Evolutionary conservation across 306 rosid genomes (phyloP), one percentile per base, ranked within the genome.

Genomic region (Dicorynia guianensis): DNA sequence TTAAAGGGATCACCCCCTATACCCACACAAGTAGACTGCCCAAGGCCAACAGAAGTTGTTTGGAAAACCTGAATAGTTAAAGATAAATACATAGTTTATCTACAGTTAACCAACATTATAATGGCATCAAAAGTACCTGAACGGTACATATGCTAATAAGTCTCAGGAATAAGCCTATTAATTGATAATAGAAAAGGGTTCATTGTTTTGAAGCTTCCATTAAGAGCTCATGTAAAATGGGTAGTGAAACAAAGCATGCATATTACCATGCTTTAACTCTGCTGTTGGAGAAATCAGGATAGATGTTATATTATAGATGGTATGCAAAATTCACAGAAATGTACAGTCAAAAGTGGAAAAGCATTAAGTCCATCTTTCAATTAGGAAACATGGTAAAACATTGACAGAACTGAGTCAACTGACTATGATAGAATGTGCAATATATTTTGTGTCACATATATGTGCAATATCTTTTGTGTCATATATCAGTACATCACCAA

Each of bases 1-100:
- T 96, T 96, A 79, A 96, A 96, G 77, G 99, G 99, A 85, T 96
- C 99, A 46, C 99, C 98, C 56, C 98, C 99, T 7, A 96, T 96
- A 69, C 99, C 99, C 71, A 96, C 99, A 74, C 99, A 96, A 36
- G 99, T 96, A 61, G 99, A 96, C 81, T 96, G 99, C 76, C 99
- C 99, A 78, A 93, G 99, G 84, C 99, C 98, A 80, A 93, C 99
- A 67, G 93, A 88, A 76, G 99, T 92, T 17, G 99, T 96, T 89
- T 92, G 99, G 85, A 85, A 96, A 81, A 96, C 99, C 99, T 96
- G 81, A 63, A 86, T 35, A 70, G 60, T 60, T 50, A 42, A 64
- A 30, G 48, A 77, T 25, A 30, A 74, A 58, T 19, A 60, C 33
- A 67, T 40, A 53, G 61, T 59, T 77, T 84, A 72, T 80, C 57